Conservation (phyloP, 305 asterid species). For the Plantago lanceolata region DNA sequence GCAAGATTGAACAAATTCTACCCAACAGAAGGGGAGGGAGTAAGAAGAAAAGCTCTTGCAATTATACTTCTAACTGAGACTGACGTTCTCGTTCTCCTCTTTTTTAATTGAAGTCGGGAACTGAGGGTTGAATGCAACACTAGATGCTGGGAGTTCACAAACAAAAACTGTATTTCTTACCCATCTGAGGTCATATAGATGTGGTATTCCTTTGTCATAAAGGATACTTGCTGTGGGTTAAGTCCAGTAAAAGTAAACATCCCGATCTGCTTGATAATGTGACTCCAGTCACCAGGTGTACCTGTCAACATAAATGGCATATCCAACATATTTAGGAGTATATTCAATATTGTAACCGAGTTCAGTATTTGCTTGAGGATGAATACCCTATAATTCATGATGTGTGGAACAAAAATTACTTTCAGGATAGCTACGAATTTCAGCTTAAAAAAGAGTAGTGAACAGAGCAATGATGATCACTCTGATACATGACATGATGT, state of each 20-base stretch:
- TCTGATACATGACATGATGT: not conserved
- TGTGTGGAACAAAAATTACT: not conserved
- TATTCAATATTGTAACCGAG: not conserved
- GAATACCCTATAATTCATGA: not conserved
- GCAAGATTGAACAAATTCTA: no score
- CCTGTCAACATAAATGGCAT: conserved; percentile 42
- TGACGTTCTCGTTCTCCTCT: not conserved
- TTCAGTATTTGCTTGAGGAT: not conserved
- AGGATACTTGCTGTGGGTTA: conserved; percentile 69
- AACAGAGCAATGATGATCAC: not conserved
- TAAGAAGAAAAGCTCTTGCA: no score
- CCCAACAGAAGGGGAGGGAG: no score
- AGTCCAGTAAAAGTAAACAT: conserved; percentile 99
- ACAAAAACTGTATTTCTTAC: conserved; percentile 33
- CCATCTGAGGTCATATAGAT: conserved; percentile 98
- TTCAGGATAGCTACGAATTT: not conserved
- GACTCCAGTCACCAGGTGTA: conserved; percentile 99
- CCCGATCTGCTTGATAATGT: conserved; percentile 97
- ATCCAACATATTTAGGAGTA: conserved; percentile 2
- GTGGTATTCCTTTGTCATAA: conserved; percentile 90
- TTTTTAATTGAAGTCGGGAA: not conserved
- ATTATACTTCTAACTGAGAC: not conserved
- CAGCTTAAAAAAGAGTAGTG: not conserved
- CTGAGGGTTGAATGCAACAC: not conserved
- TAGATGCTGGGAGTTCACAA: conserved; percentile 1